Evolutionary conservation across 768 basidiomycete species (phyloP), one percentile per base, ranked within the genome.

Genomic region (Xanthoconium stramineum): DNA sequence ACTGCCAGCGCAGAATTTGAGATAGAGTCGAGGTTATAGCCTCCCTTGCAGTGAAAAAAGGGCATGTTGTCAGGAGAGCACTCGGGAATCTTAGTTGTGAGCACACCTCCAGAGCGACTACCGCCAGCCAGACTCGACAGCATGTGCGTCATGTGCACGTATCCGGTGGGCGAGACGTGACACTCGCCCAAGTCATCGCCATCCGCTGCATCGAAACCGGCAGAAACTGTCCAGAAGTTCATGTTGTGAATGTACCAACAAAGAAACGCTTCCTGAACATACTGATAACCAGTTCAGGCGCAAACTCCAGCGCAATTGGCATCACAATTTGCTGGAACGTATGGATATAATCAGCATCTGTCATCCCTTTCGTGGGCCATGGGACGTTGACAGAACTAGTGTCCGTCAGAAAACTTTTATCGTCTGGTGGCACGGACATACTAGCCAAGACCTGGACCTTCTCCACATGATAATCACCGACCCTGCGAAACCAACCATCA

Each of bases 71-170:
- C 45, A 67, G 43, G 40, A 45, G 24, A 32, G 24, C 6, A 35
- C 6, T 19, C 19, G 10, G 32, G 12, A 49, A 52, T 33, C 37
- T 30, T 30, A n/a, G 36, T 55, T 75, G 2, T 7, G 20, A 2
- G 32, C 60, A 47, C 54, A 96, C 96, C 83, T 99, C 97, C 40
- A 99, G 82, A 2, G 94, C 95, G 32, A 96, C 93, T 12, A 96
- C 97, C 97, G 9, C 83, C 82, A 24, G 96, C 96, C 17, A 99
- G 78, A 20, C 88, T 84, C 39, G 86, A 83, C 10, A 99, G 79
- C 93, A 99, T 96, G 66, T 98, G 91, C 7, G 97, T 97, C 95
- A 99, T 98, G 64, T 98, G 97, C 0, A 93, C 94, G 70, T 94
- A 99, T 5, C 95, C 97, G 17, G 85, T 82, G 1, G 97, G 97